Percentiles rank a stretch among this genome's conserved stretches.
Evolutionary conservation across 495 filamentous ascomycete genomes (phyloP).

Genomic region (Coniosporium apollinis): DNA sequence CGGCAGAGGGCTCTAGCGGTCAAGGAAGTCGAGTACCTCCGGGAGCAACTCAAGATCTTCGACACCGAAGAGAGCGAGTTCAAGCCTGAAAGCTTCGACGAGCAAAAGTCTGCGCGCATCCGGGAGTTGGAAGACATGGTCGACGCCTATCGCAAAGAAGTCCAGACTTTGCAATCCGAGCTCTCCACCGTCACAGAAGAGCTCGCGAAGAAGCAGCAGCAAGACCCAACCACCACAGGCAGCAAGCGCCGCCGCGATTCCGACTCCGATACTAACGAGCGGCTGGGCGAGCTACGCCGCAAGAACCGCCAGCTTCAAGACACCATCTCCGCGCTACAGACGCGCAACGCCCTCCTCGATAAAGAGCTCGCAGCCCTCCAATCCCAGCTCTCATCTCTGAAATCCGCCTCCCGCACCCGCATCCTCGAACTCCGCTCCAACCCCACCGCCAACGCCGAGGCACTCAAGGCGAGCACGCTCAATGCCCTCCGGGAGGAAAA

Average conservation of each 20-base stretch:
- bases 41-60: slow-evolving; percentile 81
- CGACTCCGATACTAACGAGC: slow-evolving; percentile 45
- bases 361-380: slow-evolving; percentile 57
- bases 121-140: slow-evolving; percentile 69
- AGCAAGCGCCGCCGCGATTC: slow-evolving; percentile 41
- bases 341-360: slow-evolving; percentile 44
- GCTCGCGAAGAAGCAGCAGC: slow-evolving; percentile 21
- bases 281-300: slow-evolving; percentile 62
- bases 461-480: slow-evolving; percentile 65
- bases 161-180: slow-evolving; percentile 54
- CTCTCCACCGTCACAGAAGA: slow-evolving; percentile 47
- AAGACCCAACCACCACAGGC: slow-evolving; percentile 25
- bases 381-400: slow-evolving; percentile 53
- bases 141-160: slow-evolving; percentile 74
- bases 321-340: slow-evolving; percentile 50
- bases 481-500: slow-evolving; percentile 68
- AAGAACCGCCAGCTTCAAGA: slow-evolving; percentile 79
- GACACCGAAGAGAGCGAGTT: slow-evolving; percentile 80
- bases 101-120: slow-evolving; percentile 58
- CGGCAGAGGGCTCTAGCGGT: slow-evolving; percentile 67
- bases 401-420: slow-evolving; percentile 59
- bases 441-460: slow-evolving; percentile 67
- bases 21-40: slow-evolving; percentile 86
- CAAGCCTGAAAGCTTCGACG: slow-evolving; percentile 59
- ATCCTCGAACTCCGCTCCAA: slow-evolving; percentile 79